These are phyloP conservation scores for Capsicum chinense DNA, from an alignment of 257 asterid genomes.

Conservation along the genomic window DNA sequence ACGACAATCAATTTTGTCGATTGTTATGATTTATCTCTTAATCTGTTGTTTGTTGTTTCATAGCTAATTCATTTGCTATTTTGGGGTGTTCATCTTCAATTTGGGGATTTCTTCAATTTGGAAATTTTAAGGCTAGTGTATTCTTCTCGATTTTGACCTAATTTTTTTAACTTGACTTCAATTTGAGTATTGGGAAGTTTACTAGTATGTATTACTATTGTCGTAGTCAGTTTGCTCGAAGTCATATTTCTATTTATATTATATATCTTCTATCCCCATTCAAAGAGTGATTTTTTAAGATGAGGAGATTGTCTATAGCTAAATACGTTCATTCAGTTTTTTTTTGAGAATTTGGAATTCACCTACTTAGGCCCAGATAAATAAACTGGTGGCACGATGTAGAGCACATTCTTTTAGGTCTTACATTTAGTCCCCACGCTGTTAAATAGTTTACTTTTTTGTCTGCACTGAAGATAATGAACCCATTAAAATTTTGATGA, in stretches of 20 bases:
- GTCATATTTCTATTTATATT: background rate
- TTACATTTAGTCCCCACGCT: slow-evolving; percentile 49
- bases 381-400: slow-evolving; percentile 42
- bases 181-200: background rate
- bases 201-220: background rate
- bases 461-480: slow-evolving; percentile 27
- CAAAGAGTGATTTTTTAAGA: slow-evolving; percentile 36
- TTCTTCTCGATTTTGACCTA: too few relatives aligned
- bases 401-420: slow-evolving; percentile 35
- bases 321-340: slow-evolving; percentile 35
- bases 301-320: slow-evolving; percentile 35
- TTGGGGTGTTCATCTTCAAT: too few relatives aligned
- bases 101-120: too few relatives aligned
- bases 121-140: too few relatives aligned
- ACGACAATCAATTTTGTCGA: too few relatives aligned
- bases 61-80: too few relatives aligned
- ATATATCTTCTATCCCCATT: background rate
- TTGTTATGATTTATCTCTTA: too few relatives aligned
- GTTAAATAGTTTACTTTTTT: slow-evolving; percentile 36
- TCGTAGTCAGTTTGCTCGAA: background rate
- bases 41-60: too few relatives aligned
- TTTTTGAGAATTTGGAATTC: slow-evolving; percentile 30
- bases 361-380: slow-evolving; percentile 47
- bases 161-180: too few relatives aligned
- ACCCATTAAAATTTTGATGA: background rate